Evolutionary conservation across 1,284 basidiomycete species (phyloP), one percentile per base, ranked within the genome.

Genomic region (Agroathelia rolfsii): DNA sequence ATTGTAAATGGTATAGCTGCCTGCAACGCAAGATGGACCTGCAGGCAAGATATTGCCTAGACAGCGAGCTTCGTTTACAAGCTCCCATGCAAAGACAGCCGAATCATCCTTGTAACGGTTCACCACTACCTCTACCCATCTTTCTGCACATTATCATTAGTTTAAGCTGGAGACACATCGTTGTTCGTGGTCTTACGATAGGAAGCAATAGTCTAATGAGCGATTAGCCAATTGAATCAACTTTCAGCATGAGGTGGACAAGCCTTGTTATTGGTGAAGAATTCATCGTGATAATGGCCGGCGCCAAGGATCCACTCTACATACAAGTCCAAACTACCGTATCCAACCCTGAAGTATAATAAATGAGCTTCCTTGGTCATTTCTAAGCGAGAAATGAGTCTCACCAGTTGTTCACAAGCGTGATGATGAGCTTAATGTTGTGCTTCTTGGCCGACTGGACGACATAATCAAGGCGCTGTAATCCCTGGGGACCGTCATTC

Each of bases 341-440:
- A n/a, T n/a, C n/a, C n/a, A n/a, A n/a, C n/a, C n/a, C n/a, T n/a
- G n/a, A n/a, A n/a, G n/a, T n/a, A n/a, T n/a, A n/a, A n/a, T n/a
- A n/a, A n/a, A n/a, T n/a, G n/a, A n/a, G n/a, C n/a, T n/a, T n/a
- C n/a, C n/a, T n/a, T n/a, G n/a, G n/a, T n/a, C n/a, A n/a, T n/a
- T n/a, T n/a, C n/a, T n/a, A n/a, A n/a, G n/a, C n/a, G n/a, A n/a
- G n/a, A n/a, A n/a, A n/a, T n/a, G n/a, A n/a, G n/a, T n/a, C 49
- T 18, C 36, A 66, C 77, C 78, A 83, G 42, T 83, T 82, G 45
- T 82, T 83, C 13, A 77, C 77, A 40, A 83, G 67, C 13, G 76
- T 68, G 10, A 79, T 46, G 16, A 76, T 58, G 22, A 82, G 36
- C 39, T 72, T 75, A 32, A 83, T 56, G 11, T 65, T 71, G 25